Evolutionary conservation across 2,329 filamentous ascomycete genomes (phyloP), one percentile per base, ranked within the genome.

Genomic region (Claviceps citrina): DNA sequence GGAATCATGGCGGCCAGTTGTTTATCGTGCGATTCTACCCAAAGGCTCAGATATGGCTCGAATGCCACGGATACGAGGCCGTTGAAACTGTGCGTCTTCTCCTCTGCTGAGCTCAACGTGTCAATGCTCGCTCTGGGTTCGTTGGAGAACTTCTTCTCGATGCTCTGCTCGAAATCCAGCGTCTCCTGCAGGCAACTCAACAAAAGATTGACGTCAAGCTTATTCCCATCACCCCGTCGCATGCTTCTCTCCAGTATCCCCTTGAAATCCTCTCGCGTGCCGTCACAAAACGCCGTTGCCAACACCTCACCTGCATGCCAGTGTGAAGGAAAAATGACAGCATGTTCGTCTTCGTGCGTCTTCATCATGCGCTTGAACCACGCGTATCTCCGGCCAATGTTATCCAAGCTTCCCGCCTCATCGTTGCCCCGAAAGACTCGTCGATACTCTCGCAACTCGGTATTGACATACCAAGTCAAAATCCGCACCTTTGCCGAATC

Each of bases 331-430:
- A 98, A 98, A 40, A 98, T 82, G 35, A 69, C 68, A 7, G 83
- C 78, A 62, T 96, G 89, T 54, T 96, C 89, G 34, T 93, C 82
- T 52, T 98, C 91, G 58, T 95, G 93, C 1, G 82, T 84, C 66
- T 94, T 94, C 60, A 96, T 71, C 74, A 89, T 93, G 46, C 93
- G 76, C 58, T 84, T 85, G 61, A 96, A 94, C 91, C 91, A 98
- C 5, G 87, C 82, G 58, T 96, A 98, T 47, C 91, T 70, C 45
- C 91, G 73, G 5, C 87, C 85, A 44, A 98, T 98, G 53, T 98
- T 98, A 67, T 98, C 91, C 55, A 98, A 63, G 44, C 81, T 94
- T 6, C 89, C 91, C 5, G 91, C 91, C 64, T 98, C 91, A 56
- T 98, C 91, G 53, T 91, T 96, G 28, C 89, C 89, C 31, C 87